Evolutionary conservation across 768 basidiomycete species (phyloP).

Genomic region (Nidula microcarpa): DNA sequence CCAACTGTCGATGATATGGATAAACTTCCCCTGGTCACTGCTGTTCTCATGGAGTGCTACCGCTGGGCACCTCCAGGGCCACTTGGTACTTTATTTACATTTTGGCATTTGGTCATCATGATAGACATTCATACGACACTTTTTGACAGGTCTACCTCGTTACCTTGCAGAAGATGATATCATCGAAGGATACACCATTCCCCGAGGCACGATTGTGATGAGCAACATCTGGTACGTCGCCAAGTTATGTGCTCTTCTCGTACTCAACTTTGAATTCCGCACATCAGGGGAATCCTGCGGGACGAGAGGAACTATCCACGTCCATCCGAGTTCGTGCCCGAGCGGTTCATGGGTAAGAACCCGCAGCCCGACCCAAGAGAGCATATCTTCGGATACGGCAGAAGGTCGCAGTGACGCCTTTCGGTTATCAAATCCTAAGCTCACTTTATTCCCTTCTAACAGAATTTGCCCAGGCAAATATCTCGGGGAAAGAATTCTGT

Average conservation of each 20-base stretch:
- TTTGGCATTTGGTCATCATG: too few relatives aligned
- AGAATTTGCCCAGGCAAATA: background rate
- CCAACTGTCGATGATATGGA: slow-evolving; percentile 16
- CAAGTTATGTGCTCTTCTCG: background rate
- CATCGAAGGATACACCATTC: background rate
- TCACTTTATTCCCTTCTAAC: background rate
- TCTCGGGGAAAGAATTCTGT: background rate
- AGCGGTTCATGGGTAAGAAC: background rate
- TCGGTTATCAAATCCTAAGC: background rate
- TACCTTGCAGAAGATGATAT: background rate
- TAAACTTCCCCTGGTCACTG: slow-evolving; percentile 17
- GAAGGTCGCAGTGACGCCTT: background rate
- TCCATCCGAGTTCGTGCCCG: background rate
- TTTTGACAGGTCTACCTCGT: background rate
- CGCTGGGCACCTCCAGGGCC: background rate
- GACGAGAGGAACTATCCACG: background rate
- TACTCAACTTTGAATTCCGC: background rate
- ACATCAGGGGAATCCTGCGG: background rate
- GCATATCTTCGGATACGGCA: background rate
- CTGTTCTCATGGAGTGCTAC: background rate
- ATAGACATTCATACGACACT: background rate
- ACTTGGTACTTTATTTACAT: background rate
- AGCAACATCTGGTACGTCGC: background rate
- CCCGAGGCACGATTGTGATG: background rate
- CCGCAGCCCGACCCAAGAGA: background rate